Percentiles rank a stretch among this genome's conserved stretches.
Conservation (phyloP, 768 basidiomycete genomes). For the Melanogaster broomeanus region DNA sequence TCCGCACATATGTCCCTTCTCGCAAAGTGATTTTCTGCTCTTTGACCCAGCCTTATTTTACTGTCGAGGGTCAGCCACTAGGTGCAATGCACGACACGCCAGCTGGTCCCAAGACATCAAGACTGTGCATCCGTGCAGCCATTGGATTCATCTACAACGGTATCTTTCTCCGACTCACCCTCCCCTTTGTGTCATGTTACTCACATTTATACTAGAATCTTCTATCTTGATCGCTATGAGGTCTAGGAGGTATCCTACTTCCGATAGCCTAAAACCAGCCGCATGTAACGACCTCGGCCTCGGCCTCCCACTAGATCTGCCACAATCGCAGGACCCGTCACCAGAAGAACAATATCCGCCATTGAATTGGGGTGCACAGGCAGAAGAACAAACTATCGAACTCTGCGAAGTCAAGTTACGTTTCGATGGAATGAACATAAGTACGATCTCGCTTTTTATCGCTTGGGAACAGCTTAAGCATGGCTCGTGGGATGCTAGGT, state of each 20-base stretch:
- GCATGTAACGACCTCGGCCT: slow-evolving; percentile 46
- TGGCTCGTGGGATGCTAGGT: slow-evolving; percentile 29
- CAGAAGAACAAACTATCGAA: slow-evolving; percentile 61
- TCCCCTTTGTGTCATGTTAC: not conserved
- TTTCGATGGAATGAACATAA: slow-evolving; percentile 44
- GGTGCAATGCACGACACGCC: slow-evolving; percentile 31
- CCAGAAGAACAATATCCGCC: slow-evolving; percentile 25
- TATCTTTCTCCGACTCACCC: slow-evolving; percentile 15
- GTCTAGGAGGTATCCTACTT: slow-evolving; percentile 49
- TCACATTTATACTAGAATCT: slow-evolving; percentile 40
- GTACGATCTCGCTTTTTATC: slow-evolving; percentile 34
- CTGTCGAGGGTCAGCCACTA: slow-evolving; percentile 35
- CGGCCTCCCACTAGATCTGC: slow-evolving; percentile 26
- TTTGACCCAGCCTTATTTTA: slow-evolving; percentile 42
- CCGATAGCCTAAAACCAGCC: slow-evolving; percentile 27
- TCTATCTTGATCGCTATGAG: slow-evolving; percentile 66
- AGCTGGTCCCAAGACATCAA: slow-evolving; percentile 39
- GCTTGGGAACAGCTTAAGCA: slow-evolving; percentile 3
- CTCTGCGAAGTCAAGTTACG: slow-evolving; percentile 59
- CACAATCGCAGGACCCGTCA: slow-evolving; percentile 11
- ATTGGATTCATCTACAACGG: slow-evolving; percentile 65
- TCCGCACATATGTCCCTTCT: slow-evolving; percentile 45
- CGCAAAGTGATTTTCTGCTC: slow-evolving; percentile 52
- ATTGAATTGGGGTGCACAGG: slow-evolving; percentile 53
- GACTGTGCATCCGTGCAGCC: slow-evolving; percentile 56